Evolutionary conservation across 208 protist species (phyloP).

Genomic region (Crithidia expoeki): DNA sequence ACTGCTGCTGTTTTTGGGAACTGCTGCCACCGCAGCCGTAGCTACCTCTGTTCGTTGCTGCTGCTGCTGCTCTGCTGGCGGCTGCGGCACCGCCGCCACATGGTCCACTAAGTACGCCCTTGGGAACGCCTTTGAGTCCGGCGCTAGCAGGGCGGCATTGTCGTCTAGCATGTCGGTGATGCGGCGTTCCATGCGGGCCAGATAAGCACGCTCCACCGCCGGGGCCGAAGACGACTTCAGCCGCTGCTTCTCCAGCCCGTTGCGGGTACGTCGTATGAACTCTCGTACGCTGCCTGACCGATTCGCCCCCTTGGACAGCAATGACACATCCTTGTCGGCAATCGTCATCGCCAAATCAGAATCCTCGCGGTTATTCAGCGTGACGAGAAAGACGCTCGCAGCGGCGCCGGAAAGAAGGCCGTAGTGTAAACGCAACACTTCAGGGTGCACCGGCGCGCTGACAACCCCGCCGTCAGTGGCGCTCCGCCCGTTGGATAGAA

Average conservation of each 20-base stretch:
- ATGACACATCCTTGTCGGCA: not conserved
- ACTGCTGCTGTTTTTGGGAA: not conserved
- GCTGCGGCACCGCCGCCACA: not conserved
- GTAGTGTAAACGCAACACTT: conserved; percentile 27
- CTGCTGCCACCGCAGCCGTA: no score
- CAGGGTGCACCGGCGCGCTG: not conserved
- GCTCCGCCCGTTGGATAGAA: conserved; percentile 9
- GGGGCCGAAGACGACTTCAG: not conserved
- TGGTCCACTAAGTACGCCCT: conserved; percentile 27
- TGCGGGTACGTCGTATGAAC: conserved; percentile 30
- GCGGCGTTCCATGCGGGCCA: conserved; percentile 12
- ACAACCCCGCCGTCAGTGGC: not conserved
- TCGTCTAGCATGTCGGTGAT: conserved; percentile 36
- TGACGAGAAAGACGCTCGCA: conserved; percentile 33
- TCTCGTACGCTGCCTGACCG: conserved; percentile 33
- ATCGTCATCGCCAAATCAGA: conserved; percentile 16
- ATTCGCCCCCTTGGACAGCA: conserved; percentile 25
- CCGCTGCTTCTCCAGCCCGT: conserved; percentile 26
- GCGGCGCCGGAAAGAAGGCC: conserved; percentile 17
- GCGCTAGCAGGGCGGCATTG: conserved; percentile 25
- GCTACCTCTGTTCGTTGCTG: not conserved
- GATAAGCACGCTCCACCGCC: conserved; percentile 9
- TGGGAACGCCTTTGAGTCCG: conserved; percentile 2
- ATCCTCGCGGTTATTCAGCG: conserved; percentile 30
- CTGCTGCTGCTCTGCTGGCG: not conserved